phyloP scores from a whole-genome alignment of 768 basidiomycete species.

The Mycena chlorophos region DNA sequence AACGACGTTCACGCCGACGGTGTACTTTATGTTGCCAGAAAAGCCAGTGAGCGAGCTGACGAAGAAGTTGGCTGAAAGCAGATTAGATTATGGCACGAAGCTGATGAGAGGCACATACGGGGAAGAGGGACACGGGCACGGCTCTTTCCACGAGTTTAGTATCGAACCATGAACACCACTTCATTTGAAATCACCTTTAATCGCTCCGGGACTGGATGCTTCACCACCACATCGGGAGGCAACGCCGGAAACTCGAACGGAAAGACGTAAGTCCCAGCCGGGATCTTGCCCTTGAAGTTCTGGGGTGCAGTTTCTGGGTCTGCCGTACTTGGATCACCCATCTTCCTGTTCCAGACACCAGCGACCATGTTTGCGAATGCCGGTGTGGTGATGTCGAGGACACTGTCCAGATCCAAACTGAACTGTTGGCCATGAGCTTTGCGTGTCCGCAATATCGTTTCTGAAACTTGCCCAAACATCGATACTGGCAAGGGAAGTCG shows the following conservation, averaged over 20 bases:
- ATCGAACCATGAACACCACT: neutral
- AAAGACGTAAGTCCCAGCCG: neutral
- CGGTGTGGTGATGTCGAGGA: neutral
- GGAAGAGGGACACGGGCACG: neutral
- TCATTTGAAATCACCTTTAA: neutral
- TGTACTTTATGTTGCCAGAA: neutral
- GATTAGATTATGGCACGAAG: neutral
- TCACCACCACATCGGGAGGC: neutral
- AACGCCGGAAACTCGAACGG: neutral
- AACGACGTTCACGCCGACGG: neutral
- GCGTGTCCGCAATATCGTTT: neutral
- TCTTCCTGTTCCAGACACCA: neutral
- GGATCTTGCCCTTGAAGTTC: neutral
- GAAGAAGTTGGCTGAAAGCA: neutral
- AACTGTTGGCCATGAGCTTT: neutral
- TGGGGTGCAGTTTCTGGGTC: neutral
- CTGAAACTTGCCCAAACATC: neutral
- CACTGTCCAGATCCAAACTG: neutral
- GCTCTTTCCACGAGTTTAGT: neutral
- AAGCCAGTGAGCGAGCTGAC: neutral
- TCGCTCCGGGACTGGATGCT: neutral
- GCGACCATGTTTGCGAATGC: neutral
- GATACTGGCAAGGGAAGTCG: conserved; percentile 9
- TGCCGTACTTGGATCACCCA: neutral
- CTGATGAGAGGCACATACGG: neutral